Base-by-base conservation (phyloP, 2,329 filamentous ascomycete genomes). In the Aureobasidium mangrovei region DNA sequence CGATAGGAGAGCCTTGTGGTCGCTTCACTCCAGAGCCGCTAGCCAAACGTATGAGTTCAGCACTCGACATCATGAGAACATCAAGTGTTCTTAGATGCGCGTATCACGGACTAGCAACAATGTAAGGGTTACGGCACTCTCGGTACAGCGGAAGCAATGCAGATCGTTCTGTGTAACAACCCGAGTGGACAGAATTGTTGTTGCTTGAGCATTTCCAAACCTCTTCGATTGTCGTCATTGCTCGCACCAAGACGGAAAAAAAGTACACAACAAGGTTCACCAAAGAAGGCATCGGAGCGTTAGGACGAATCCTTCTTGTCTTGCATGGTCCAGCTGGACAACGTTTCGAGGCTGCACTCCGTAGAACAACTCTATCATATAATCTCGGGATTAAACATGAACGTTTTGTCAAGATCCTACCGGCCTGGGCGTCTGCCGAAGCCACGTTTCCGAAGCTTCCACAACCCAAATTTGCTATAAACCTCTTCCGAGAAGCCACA, bases 181-280 rank as follows among this genome's bases (percentile, higher is more conserved):
- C 47, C 47, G 38, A 35, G 31, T 42, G 47, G 38, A 35, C 38
- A 26, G 18, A 18, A 36, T 51, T 38, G 33, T 51, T 42, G 41
- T 29, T 51, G 18, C 32, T 51, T 35, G 28, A 7, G 27, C 24
- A 32, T 18, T 27, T 26, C 36, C 41, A 42, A 27, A 18, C 18
- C 18, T 18, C 18, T 18, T 35, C 10, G 47, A 33, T 6, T 29
- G 42, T 42, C 47, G 36, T 42, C 47, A 51, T 51, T 33, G 47
- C 38, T 41, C 27, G 29, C 36, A 35, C n/a, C 38, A 18, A 42
- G 29, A 26, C 42, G 47, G 28, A 33, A 51, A 51, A 51, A 51
- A 51, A 10, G 47, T 51, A 51, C 47, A 41, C 33, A 51, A 51
- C 47, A 51, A 51, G 38, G 47, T 51, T 51, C 47, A 35, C 10